Conservation (phyloP, 192 early-diverging fungal genomes). For the Mortierella hygrophila region DNA sequence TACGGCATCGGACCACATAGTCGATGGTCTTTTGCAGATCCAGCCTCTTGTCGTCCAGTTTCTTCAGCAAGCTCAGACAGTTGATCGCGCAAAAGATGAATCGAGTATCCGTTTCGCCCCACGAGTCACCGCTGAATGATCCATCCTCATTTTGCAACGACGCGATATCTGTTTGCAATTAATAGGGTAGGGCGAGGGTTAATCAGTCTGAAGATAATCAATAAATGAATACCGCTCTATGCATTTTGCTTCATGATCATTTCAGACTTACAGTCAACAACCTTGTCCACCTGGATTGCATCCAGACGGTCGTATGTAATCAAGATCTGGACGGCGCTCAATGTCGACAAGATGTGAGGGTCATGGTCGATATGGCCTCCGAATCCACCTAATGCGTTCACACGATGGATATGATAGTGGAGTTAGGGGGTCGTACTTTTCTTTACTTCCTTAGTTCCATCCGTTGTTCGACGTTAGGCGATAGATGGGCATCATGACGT, state of each 20-base stretch:
- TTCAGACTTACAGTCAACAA: constrained; percentile 73
- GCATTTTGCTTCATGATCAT: not conserved
- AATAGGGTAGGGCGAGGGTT: no score
- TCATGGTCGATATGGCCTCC: constrained; percentile 90
- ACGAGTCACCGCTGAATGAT: constrained; percentile 91
- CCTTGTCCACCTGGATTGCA: constrained; percentile 72
- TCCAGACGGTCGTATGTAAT: constrained; percentile 86
- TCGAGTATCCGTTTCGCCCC: constrained; percentile 95
- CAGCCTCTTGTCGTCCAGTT: constrained; percentile 75
- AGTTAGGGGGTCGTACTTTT: not conserved
- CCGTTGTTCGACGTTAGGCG: not conserved
- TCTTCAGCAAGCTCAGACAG: constrained; percentile 80
- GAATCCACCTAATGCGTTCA: constrained; percentile 78
- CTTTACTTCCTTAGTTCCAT: not conserved
- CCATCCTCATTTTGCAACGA: constrained; percentile 75
- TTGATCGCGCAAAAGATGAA: constrained; percentile 92
- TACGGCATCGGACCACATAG: constrained; percentile 84
- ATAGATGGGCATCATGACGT: not conserved
- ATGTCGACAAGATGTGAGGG: constrained; percentile 91
- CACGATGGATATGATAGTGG: not conserved
- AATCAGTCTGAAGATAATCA: not conserved
- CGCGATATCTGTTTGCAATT: constrained; percentile 66
- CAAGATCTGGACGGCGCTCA: constrained; percentile 92
- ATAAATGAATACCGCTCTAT: not conserved
- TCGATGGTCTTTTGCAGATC: constrained; percentile 72